Base-by-base conservation (phyloP, 164 flowering plant species). In the Stephania japonica region DNA sequence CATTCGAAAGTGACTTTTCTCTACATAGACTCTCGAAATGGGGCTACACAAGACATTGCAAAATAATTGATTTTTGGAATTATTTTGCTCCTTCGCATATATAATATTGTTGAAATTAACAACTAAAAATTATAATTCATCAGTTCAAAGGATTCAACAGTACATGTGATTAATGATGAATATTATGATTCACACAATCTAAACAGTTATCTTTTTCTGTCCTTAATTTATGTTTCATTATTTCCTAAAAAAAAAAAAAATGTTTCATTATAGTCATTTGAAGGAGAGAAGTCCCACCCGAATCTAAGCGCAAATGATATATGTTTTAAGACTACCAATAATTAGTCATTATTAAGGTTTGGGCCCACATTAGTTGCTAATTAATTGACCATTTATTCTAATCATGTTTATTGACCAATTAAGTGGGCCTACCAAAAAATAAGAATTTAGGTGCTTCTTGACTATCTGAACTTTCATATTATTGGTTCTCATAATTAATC, bases 281-380 rank as follows among this genome's bases (percentile, higher is more conserved):
- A 32, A 32, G 38, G 38, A 32, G 38, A 32, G 38, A 4, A 9
- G 53, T 19, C 62, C 62, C 62, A 19, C 62, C 21, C 6, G 19
- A 56, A 56, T 56, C 62, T 56, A 56, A 56, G 62, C n/a, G 61
- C 50, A 44, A 53, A 53, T 53, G 61, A 53, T 56, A 16, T n/a
- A 56, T 32, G 38, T 56, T 56, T 56, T 56, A 56, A 56, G 19
- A 56, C 16, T 56, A 56, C 19, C 62, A 56, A 56, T 56, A n/a
- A 56, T 56, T 56, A 56, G n/a, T 3, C n/a, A 56, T 56, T 56
- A 56, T 56, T 56, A 56, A 16, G 19, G n/a, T 56, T 16, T 56
- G 62, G 62, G 21, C 62, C 61, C 19, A 10, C 19, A 53, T 53
- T 53, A 53, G 61, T 53, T 53, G 61, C 61, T 53, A 53, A 50